Base-by-base conservation (phyloP, 768 basidiomycete species). In the Lyophyllum atratum region DNA sequence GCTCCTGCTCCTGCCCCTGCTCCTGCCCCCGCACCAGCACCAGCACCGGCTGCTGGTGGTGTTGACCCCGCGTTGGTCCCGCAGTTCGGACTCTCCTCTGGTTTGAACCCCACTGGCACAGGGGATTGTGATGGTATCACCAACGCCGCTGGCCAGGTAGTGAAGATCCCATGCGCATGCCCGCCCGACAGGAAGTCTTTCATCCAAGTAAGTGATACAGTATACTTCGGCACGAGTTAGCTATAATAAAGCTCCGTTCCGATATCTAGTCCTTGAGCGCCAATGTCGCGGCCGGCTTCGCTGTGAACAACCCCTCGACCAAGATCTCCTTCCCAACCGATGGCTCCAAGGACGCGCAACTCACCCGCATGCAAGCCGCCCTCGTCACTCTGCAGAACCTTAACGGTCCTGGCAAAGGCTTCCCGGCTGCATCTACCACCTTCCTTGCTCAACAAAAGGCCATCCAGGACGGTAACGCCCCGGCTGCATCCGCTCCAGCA, bases 321-420 rank as follows among this genome's bases (percentile, higher is more conserved):
- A 52, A 67, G 15, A 72, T 90, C 2, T 76, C 80, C 14, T 92
- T 88, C 79, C 89, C 88, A 2, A 80, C 80, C 1, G 86, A 84
- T 62, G 72, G 76, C 60, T 83, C 81, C 6, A 77, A 74, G 54
- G 70, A 68, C 8, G 82, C 83, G 46, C 76, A 84, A 64, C 69
- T 80, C 44, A 74, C 84, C 0, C 84, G 89, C 29, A 74, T 91
- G 56, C 72, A 82, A 46, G 79, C 87, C 25, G 79, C 83, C 5
- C 65, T 84, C 11, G 79, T 88, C 34, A 86, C 89, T 6, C 73
- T 91, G n/a, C 90, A 92, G 73, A 92, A 91, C 68, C 68, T 91
- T 40, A 74, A 78, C 48, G 89, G 88, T 1, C 76, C 85, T 0
- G 90, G 89, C 37, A 69, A 77, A 5, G 90, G 88, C 14, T 90